Conservation (phyloP, 495 filamentous ascomycete species). For the Aspergillus ellipticus region DNA sequence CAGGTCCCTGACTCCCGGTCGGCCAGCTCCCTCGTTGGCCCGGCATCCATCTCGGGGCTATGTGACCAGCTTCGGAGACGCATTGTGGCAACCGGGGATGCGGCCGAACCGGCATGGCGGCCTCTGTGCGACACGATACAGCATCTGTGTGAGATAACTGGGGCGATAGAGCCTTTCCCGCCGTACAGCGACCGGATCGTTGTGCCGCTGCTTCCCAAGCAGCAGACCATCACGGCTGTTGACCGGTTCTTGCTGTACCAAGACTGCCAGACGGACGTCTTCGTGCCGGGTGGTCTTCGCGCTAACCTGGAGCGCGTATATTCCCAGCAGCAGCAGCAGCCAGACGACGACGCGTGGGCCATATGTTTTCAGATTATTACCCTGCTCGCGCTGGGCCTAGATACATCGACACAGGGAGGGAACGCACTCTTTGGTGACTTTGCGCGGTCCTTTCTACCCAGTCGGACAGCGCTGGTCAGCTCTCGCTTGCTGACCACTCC, state of each 20-base stretch:
- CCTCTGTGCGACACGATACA: background rate
- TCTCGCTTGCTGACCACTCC: constrained; percentile 3
- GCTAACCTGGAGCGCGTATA: constrained; percentile 5
- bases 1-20: background rate
- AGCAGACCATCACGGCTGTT: background rate
- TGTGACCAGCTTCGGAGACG: background rate
- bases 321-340: background rate
- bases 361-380: constrained; percentile 4
- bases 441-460: constrained; percentile 1
- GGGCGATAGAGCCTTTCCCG: constrained; percentile 2
- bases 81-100: background rate
- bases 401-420: background rate
- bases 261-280: background rate
- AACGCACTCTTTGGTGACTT: constrained; percentile 2
- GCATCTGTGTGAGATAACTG: background rate
- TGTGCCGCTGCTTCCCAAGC: background rate
- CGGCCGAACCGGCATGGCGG: background rate
- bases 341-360: constrained; percentile 1
- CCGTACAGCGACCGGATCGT: background rate
- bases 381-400: background rate
- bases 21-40: background rate
- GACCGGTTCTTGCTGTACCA: background rate
- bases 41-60: background rate
- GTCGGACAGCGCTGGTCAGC: background rate
- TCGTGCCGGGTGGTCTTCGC: background rate